A percentile compares a stretch with the other conserved stretches of the same genome.
phyloP scores from a whole-genome alignment of 2,329 filamentous ascomycete species.

The Sarocladium strictum region DNA sequence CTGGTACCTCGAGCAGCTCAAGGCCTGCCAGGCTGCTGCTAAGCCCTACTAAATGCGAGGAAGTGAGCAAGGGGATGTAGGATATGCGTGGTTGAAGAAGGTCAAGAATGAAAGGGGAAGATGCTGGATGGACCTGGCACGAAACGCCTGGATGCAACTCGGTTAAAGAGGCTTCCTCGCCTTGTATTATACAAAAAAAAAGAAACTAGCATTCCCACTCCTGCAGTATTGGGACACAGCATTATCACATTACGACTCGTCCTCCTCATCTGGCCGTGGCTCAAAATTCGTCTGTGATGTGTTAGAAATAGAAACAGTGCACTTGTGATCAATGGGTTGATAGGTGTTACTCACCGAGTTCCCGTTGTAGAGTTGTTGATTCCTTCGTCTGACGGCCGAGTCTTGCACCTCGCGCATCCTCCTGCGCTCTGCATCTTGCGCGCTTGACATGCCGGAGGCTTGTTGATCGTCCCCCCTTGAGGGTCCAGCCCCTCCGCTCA shows the following conservation, averaged over 20 bases:
- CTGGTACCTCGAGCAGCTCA: constrained; percentile 97
- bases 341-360: constrained; percentile 66
- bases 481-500: constrained; percentile 13
- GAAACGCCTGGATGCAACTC: constrained; percentile 3
- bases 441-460: background rate
- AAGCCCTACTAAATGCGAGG: constrained; percentile 54
- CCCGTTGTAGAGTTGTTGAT: constrained; percentile 81
- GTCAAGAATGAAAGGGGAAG: background rate
- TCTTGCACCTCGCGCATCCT: constrained; percentile 31
- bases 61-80: constrained; percentile 11
- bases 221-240: constrained; percentile 10
- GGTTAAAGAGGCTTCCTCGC: background rate
- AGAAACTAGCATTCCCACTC: constrained; percentile 19
- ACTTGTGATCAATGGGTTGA: background rate
- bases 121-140: background rate
- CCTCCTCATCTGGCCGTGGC: constrained; percentile 51
- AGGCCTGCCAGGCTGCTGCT: constrained; percentile 77
- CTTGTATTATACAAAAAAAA: constrained; percentile 5
- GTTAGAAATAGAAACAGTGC: background rate
- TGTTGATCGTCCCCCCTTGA: background rate
- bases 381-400: constrained; percentile 44
- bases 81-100: background rate
- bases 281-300: constrained; percentile 58
- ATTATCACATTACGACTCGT: constrained; percentile 30
- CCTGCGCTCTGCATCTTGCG: constrained; percentile 1